Evolutionary conservation across 176 grass and related monocot genomes (phyloP).

Genomic region (Dendrocalamus sinicus): DNA sequence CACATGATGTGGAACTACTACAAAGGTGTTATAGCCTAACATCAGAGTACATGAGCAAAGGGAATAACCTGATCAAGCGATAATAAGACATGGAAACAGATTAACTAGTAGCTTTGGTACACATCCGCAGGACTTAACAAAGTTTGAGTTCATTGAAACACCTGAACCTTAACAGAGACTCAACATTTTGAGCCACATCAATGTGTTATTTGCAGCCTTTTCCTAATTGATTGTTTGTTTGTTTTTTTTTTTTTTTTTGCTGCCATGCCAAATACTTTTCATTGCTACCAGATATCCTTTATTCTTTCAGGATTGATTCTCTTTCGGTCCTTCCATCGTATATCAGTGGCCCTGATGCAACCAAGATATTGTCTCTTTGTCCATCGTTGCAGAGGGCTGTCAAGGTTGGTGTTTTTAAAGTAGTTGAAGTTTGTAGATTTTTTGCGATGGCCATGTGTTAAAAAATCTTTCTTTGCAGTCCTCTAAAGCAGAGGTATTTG

Average conservation of each 20-base stretch:
- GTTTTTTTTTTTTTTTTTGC: not conserved
- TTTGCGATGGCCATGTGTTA: constrained; percentile 40
- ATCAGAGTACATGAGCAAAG: constrained; percentile 25
- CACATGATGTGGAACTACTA: constrained; percentile 23
- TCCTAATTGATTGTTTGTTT: constrained; percentile 13
- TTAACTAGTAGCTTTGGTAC: constrained; percentile 13
- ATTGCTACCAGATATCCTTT: constrained; percentile 10
- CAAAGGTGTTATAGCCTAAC: not conserved
- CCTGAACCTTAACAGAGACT: constrained; percentile 21
- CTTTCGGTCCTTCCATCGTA: constrained; percentile 88
- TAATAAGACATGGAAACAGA: constrained; percentile 27
- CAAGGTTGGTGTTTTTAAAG: constrained; percentile 62
- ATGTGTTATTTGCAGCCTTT: not conserved
- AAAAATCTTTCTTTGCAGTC: constrained; percentile 62
- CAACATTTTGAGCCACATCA: not conserved
- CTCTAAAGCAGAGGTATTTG: constrained; percentile 82
- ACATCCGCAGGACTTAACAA: constrained; percentile 5
- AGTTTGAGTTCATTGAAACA: constrained; percentile 33
- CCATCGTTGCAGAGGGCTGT: constrained; percentile 76
- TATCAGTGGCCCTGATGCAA: constrained; percentile 78
- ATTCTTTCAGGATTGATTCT: constrained; percentile 84
- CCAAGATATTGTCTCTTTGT: constrained; percentile 83
- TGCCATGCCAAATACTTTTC: constrained; percentile 26
- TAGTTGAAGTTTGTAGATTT: constrained; percentile 41
- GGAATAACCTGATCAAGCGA: constrained; percentile 20